Percentiles rank a stretch among this genome's conserved stretches.
Conservation (phyloP, 192 early-diverging fungal genomes). For the Coemansia sp. region DNA sequence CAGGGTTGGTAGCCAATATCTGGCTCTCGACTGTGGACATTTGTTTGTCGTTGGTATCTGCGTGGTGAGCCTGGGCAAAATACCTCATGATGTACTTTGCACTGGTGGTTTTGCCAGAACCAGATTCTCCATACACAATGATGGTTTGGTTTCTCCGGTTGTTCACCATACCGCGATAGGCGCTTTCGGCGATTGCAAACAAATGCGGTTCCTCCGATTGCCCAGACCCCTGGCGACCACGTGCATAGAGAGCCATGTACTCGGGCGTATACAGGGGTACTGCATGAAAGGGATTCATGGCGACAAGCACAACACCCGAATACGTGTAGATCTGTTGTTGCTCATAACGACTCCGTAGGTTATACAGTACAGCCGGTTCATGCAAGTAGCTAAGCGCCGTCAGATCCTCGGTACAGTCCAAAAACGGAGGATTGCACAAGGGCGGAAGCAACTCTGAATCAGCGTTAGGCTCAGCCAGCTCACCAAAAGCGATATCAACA, state of each 20-base stretch:
- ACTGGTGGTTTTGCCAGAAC: conserved; percentile 95
- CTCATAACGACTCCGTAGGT: conserved; percentile 83
- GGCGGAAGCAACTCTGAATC: conserved; percentile 66
- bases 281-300: conserved; percentile 91
- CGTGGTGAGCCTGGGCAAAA: conserved; percentile 80
- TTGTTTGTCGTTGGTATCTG: conserved; percentile 48
- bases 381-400: conserved; percentile 89
- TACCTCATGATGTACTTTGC: conserved; percentile 99
- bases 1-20: conserved; percentile 66
- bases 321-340: conserved; percentile 97
- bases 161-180: conserved; percentile 91
- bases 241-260: conserved; percentile 84
- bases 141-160: conserved; percentile 95
- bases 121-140: conserved; percentile 95
- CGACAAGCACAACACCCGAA: conserved; percentile 96
- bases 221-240: conserved; percentile 58
- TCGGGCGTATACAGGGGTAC: conserved; percentile 83
- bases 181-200: conserved; percentile 98
- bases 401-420: conserved; percentile 86
- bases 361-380: conserved; percentile 92
- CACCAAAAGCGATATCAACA: conserved; percentile 36
- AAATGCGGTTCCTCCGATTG: conserved; percentile 84
- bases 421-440: conserved; percentile 86
- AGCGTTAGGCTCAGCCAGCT: conserved; percentile 40
- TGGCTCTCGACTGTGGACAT: conserved; percentile 53